Evolutionary conservation across 2,329 filamentous ascomycete species (phyloP).

Genomic region (Ophiostoma sp.): DNA sequence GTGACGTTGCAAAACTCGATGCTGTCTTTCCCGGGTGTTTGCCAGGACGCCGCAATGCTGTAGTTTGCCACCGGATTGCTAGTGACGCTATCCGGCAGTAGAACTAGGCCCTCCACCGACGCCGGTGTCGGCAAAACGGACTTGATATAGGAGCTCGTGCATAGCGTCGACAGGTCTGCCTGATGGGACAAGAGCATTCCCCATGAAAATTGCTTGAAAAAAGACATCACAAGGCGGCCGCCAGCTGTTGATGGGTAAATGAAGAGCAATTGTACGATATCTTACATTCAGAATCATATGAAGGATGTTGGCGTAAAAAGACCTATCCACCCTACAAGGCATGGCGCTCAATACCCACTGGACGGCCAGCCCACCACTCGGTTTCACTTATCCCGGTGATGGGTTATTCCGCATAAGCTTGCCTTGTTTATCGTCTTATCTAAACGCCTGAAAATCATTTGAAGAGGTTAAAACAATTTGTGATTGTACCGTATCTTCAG

Average conservation of each 20-base stretch:
- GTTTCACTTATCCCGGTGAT: neutral
- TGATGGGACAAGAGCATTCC: slow-evolving; percentile 14
- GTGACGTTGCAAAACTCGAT: neutral
- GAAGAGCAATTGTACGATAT: neutral
- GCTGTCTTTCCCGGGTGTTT: neutral
- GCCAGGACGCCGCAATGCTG: neutral
- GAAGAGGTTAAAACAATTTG: neutral
- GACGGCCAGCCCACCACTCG: neutral
- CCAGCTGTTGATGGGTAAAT: neutral
- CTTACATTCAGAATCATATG: neutral
- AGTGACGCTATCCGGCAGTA: neutral
- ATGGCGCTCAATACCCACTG: neutral
- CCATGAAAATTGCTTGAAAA: slow-evolving; percentile 23
- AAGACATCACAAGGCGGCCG: neutral
- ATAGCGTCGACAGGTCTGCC: neutral
- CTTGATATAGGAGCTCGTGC: slow-evolving; percentile 9
- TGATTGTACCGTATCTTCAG: neutral
- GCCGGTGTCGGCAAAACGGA: neutral
- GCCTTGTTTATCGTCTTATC: neutral
- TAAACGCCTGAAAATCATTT: too few relatives aligned
- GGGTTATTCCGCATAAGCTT: neutral
- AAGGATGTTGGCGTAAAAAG: neutral
- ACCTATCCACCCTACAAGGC: neutral
- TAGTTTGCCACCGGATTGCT: neutral
- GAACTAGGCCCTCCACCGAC: neutral